phyloP scores from a whole-genome alignment of 768 basidiomycete genomes.

The Mycena haematopus region DNA sequence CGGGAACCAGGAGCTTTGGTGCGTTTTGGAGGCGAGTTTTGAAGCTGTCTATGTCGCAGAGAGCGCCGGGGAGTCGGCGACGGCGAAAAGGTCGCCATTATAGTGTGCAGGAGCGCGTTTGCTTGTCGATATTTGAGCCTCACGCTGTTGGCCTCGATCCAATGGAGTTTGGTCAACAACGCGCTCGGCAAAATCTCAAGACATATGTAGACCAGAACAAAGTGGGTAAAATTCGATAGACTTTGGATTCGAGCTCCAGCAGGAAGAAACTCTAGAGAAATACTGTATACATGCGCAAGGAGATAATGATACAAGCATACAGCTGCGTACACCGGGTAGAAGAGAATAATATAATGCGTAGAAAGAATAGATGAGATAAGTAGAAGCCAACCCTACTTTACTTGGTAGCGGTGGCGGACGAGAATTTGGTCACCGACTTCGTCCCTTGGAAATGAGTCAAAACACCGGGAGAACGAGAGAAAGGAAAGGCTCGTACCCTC shows the following conservation, averaged over 20 bases:
- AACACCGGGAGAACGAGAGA: background rate
- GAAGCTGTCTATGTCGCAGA: slow-evolving; percentile 40
- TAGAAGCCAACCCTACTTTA: slow-evolving; percentile 8
- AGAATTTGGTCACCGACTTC: slow-evolving; percentile 49
- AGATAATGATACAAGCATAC: slow-evolving; percentile 26
- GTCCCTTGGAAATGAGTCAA: slow-evolving; percentile 16
- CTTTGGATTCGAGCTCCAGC: no score
- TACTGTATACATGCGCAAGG: slow-evolving; percentile 19
- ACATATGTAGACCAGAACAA: no score
- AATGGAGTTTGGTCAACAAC: no score
- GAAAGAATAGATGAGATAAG: background rate
- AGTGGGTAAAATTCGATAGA: no score
- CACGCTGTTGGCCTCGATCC: background rate
- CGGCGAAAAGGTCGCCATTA: slow-evolving; percentile 67
- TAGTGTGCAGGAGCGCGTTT: slow-evolving; percentile 13
- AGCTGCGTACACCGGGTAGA: slow-evolving; percentile 14
- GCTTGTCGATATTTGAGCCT: slow-evolving; percentile 10
- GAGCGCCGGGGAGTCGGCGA: slow-evolving; percentile 67
- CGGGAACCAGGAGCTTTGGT: slow-evolving; percentile 44
- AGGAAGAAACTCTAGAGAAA: background rate
- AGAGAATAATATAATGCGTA: slow-evolving; percentile 26
- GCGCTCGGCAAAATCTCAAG: no score
- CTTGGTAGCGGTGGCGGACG: slow-evolving; percentile 51
- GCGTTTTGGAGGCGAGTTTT: slow-evolving; percentile 40
- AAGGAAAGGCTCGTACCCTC: slow-evolving; percentile 62